Conservation (phyloP, 1,284 basidiomycete species). For the Moesziomyces globuligerus region DNA sequence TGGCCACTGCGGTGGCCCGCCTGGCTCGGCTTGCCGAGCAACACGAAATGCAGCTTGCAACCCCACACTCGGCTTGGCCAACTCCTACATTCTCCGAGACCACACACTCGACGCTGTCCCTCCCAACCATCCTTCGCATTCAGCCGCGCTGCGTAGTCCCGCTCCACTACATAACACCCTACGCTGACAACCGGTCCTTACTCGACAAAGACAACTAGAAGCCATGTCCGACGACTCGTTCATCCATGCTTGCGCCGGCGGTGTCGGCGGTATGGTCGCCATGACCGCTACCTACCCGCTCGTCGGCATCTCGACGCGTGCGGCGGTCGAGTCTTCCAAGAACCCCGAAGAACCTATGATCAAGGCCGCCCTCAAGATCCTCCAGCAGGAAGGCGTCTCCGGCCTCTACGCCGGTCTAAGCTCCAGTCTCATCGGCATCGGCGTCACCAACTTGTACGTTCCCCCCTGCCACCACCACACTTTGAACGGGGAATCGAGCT, state of each 20-base stretch:
- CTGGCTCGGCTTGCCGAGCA: conserved; percentile 2
- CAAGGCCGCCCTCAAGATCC: conserved; percentile 75
- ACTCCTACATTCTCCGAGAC: conserved; percentile 14
- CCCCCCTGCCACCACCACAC: no score
- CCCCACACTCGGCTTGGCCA: background rate
- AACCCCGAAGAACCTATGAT: conserved; percentile 73
- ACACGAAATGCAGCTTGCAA: background rate
- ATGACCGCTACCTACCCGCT: conserved; percentile 73
- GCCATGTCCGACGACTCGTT: conserved; percentile 74
- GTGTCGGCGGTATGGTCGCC: conserved; percentile 82
- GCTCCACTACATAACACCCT: no score
- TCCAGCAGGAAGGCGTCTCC: conserved; percentile 83
- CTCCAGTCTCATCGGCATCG: conserved; percentile 88
- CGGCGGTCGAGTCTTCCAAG: conserved; percentile 87
- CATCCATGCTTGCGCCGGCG: conserved; percentile 89
- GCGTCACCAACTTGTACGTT: conserved; percentile 84
- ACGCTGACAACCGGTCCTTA: conserved; percentile 6
- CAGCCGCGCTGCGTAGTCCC: no score
- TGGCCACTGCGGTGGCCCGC: background rate
- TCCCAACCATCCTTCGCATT: background rate
- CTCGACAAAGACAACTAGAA: background rate
- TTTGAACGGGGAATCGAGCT: no score
- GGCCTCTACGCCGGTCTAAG: conserved; percentile 89
- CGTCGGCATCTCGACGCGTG: conserved; percentile 89
- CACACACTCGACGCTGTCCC: background rate